These are phyloP conservation scores for Clavariopsis aquatica DNA, from an alignment of 495 filamentous ascomycete genomes.

Conservation along the genomic window DNA sequence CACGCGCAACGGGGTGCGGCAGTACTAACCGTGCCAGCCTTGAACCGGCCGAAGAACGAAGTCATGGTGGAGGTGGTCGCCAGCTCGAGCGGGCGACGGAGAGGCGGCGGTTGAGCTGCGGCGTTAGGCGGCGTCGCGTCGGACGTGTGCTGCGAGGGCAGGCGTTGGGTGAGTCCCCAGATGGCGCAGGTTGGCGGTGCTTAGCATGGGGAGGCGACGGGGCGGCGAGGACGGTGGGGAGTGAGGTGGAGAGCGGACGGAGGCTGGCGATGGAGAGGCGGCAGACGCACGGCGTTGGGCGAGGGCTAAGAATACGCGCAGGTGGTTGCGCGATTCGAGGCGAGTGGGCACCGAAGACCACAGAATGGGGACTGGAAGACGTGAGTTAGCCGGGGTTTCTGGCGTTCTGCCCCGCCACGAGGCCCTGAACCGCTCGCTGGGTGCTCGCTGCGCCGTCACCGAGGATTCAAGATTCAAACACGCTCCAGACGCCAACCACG, in stretches of 20 bases:
- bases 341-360: neutral
- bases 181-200: neutral
- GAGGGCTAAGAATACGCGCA: conserved; percentile 7
- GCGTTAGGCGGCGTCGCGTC: neutral
- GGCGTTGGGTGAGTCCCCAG: conserved; percentile 2
- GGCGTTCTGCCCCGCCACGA: too few species aligned
- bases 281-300: conserved; percentile 2
- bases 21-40: conserved; percentile 43
- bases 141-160: neutral
- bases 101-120: neutral
- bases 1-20: neutral
- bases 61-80: conserved; percentile 41
- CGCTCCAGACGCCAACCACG: too few species aligned
- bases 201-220: conserved; percentile 2
- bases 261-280: conserved; percentile 3
- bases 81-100: conserved; percentile 7
- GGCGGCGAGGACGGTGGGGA: neutral
- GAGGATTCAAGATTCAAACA: too few species aligned
- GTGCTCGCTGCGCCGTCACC: neutral
- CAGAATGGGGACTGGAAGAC: neutral
- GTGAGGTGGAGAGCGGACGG: neutral
- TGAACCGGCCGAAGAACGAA: conserved; percentile 49
- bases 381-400: neutral
- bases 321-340: conserved; percentile 10
- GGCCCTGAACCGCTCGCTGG: neutral